phyloP scores from a whole-genome alignment of 441 rosid species.

The Populus hybrid region DNA sequence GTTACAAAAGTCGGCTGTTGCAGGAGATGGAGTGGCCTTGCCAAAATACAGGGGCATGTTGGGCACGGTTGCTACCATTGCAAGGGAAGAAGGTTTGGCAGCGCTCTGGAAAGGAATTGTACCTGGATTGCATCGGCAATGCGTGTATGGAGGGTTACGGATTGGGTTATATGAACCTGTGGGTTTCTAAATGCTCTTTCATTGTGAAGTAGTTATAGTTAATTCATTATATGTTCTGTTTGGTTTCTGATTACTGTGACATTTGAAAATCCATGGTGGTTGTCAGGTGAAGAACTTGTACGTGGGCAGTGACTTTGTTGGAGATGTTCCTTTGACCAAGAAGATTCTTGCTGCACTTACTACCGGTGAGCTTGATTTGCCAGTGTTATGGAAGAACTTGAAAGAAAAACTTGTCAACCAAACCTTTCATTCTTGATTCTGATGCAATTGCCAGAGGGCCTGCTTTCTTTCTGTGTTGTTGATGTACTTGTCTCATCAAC shows the following conservation, averaged over 20 bases:
- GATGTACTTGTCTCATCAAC: slow-evolving; percentile 21
- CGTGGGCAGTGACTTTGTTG: slow-evolving; percentile 80
- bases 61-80: slow-evolving; percentile 94
- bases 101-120: slow-evolving; percentile 96
- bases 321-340: slow-evolving; percentile 88
- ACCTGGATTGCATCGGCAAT: slow-evolving; percentile 96
- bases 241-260: slow-evolving; percentile 12
- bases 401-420: background rate
- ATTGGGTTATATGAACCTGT: slow-evolving; percentile 97
- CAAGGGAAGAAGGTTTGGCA: slow-evolving; percentile 85
- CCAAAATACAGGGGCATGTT: slow-evolving; percentile 91
- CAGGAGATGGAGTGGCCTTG: slow-evolving; percentile 53
- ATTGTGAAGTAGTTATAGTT: background rate
- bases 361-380: slow-evolving; percentile 56
- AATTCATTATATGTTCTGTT: background rate
- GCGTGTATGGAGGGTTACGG: slow-evolving; percentile 88
- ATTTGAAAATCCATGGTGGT: slow-evolving; percentile 5
- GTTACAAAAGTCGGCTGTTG: slow-evolving; percentile 77
- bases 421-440: background rate
- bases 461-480: background rate
- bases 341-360: slow-evolving; percentile 96
- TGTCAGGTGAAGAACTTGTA: slow-evolving; percentile 79
- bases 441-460: background rate
- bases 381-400: background rate
- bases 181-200: slow-evolving; percentile 30